Base-by-base conservation (phyloP, 768 basidiomycete genomes). In the Amanita inopinata region DNA sequence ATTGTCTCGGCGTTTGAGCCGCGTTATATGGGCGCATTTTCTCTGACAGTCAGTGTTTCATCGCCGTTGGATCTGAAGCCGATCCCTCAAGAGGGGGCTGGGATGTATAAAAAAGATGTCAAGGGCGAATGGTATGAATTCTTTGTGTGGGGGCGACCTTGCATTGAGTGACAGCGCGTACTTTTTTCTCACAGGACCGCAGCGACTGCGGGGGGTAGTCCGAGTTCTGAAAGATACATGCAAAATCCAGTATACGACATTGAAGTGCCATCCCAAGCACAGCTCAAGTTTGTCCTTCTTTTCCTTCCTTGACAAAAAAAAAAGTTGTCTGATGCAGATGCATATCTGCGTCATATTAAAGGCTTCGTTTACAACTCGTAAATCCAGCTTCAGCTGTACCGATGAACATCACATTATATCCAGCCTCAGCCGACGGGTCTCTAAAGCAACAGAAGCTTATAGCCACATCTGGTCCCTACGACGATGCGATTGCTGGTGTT, bases 1-100 rank as follows among this genome's bases (percentile, higher is more conserved):
- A 69, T 91, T n/a, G 67, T 87, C 5, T 97, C 94, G 0, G 70
- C 87, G 0, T 96, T 92, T 55, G 81, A 87, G 47, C 80, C 89
- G 1, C 64, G 62, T 9, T 74, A 84, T 44, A 66, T 69, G 3
- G 88, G 87, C 2, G 49, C 70, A 6, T 94, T 80, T 60, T 69
- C 66, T 1, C 58, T 96, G 18, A 68, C 67, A 17, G 60, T 89
- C 2, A 76, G 84, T 38, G 75, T 82, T 43, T 73, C 78, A 1
- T 56, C 58, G 45, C 69, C 74, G 1, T 70, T 92, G 39, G 75
- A 80, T 12, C 47, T 96, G 17, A 64, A 63, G 37, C 50, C 75
- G 0, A 82, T 96, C 17, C 77, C 81, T 0, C 76, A 81, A 45
- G 94, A 98, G 62, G 92, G 90, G 0, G 88, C 91, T 0, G 93